phyloP scores from a whole-genome alignment of 2,329 filamentous ascomycete species.

The Fonsecaea multimorphosa region DNA sequence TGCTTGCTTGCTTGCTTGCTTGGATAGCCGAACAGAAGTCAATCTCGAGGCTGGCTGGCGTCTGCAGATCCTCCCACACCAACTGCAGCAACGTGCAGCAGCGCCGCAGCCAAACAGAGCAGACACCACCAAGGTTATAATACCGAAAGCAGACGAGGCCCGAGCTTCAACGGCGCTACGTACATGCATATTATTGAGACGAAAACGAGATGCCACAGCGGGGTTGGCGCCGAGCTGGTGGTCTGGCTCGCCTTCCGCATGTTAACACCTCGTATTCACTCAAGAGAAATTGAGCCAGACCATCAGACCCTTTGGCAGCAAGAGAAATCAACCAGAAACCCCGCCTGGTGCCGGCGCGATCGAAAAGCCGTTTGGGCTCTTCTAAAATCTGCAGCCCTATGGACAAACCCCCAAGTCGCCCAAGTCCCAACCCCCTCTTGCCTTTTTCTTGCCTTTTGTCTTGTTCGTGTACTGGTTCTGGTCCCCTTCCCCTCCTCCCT shows the following conservation, averaged over 20 bases:
- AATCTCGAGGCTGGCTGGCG: conserved; percentile 18
- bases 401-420: no score
- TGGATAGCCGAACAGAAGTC: conserved; percentile 19
- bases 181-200: background rate
- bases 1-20: background rate
- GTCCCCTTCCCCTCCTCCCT: background rate
- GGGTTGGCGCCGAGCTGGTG: background rate
- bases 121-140: conserved; percentile 3
- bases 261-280: conserved; percentile 1
- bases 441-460: background rate
- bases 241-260: conserved; percentile 2
- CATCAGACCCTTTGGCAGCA: background rate
- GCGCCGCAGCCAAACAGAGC: conserved; percentile 7
- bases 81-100: background rate
- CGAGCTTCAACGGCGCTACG: background rate
- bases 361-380: background rate
- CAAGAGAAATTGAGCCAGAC: background rate
- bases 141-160: conserved; percentile 9
- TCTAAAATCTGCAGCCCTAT: conserved; percentile 16
- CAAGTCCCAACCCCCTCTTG: background rate
- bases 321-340: background rate
- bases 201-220: background rate
- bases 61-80: conserved; percentile 15
- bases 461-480: conserved; percentile 2
- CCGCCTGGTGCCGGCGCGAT: conserved; percentile 4